Conservation (phyloP, 225 moss, liverwort and hornwort genomes). For the Polytrichum commune region DNA sequence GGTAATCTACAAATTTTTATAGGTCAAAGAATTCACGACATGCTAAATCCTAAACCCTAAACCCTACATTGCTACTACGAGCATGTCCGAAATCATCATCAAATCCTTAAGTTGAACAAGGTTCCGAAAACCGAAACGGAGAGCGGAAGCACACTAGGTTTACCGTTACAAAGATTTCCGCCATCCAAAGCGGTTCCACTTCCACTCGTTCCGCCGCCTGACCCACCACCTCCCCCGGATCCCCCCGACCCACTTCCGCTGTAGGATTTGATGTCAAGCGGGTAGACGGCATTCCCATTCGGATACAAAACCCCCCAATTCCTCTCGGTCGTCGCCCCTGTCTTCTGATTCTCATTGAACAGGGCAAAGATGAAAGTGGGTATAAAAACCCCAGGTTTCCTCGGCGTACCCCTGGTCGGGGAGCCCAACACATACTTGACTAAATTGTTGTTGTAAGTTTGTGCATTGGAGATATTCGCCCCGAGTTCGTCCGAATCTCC, state of each 20-base stretch:
- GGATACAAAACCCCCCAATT: constrained; percentile 51
- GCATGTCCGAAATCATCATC: neutral
- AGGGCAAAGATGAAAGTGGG: constrained; percentile 54
- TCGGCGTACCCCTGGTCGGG: constrained; percentile 34
- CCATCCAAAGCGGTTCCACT: constrained; percentile 10
- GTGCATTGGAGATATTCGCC: constrained; percentile 37
- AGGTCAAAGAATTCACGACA: no score
- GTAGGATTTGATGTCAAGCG: constrained; percentile 30
- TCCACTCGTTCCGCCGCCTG: neutral
- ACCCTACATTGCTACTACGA: no score
- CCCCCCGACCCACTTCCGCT: neutral
- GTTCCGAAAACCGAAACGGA: constrained; percentile 35
- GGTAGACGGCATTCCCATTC: constrained; percentile 30
- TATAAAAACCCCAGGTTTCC: constrained; percentile 37
- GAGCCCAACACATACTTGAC: constrained; percentile 30
- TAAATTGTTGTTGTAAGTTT: constrained; percentile 44
- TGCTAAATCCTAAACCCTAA: no score
- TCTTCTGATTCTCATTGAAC: constrained; percentile 40
- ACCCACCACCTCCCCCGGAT: constrained; percentile 6
- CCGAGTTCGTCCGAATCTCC: constrained; percentile 64
- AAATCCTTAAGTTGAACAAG: constrained; percentile 45
- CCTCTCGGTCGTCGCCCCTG: constrained; percentile 33
- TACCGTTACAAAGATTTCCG: constrained; percentile 23
- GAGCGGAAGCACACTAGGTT: constrained; percentile 39
- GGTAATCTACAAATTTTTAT: no score